Base-by-base conservation (phyloP, 352 stramenopile species). In the Pythium aquatile region DNA sequence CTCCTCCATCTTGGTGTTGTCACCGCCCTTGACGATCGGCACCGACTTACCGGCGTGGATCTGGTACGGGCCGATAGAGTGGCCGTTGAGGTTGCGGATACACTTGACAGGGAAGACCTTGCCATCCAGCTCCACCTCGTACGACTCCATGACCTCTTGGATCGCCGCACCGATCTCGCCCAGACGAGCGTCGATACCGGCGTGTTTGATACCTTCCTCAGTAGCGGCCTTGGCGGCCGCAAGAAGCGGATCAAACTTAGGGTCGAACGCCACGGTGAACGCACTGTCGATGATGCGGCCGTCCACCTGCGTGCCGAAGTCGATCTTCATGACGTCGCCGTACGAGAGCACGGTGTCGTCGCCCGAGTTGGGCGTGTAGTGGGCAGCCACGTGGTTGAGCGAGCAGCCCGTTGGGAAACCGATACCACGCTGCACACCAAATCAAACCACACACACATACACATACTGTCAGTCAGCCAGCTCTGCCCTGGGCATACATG, bases 131-230 rank as follows among this genome's bases (percentile, higher is more conserved):
- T 98, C 97, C 0, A 99, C 86, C 71, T 99, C 97, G 66, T 98
- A 98, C 65, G 84, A 97, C 78, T 99, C 96, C 96, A 99, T 99
- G 29, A 99, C 94, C 71, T 99, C 97, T 70, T 99, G 91, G 61
- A 99, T 98, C 16, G 80, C 82, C 39, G 86, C 96, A 13, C 97
- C 96, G 58, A 99, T 96, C 66, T 99, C 96, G 68, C 90, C 94
- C 26, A 99, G 74, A 48, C 89, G 75, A 14, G 96, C 96, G 74
- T 99, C 96, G 59, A 99, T 97, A 20, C 96, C 96, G 3, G 94
- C 85, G 29, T 76, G 55, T 42, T 76, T 81, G 66, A 99, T 93
- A 29, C 94, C 96, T 33, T 82, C 81, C 57, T 99, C 73, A 0
- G 96, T 99, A 5, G 96, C 94, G 49, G 93, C 87, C 61, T 91